A percentile compares a stretch with the other conserved stretches of the same genome.
Conservation (phyloP, 768 basidiomycete genomes). For the Calocybe gangraenosa region DNA sequence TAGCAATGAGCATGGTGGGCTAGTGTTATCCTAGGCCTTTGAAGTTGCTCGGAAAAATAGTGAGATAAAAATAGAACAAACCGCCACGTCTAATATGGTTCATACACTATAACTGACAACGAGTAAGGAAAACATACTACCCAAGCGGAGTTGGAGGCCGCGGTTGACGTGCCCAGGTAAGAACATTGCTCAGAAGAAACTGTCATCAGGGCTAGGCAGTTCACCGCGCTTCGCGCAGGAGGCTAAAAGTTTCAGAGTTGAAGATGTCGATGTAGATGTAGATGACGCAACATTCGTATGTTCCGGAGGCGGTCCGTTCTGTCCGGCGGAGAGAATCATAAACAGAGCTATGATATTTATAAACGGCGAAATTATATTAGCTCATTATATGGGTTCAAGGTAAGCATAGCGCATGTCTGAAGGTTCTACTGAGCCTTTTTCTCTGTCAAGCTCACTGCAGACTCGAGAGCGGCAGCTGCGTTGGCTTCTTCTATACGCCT, state of each 20-base stretch:
- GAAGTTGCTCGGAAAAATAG: constrained; percentile 14
- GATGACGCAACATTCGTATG: no score
- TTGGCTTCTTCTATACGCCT: constrained; percentile 31
- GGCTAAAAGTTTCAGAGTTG: no score
- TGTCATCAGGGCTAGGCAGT: no score
- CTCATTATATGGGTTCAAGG: not conserved
- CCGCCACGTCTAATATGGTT: constrained; percentile 1
- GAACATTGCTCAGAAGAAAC: no score
- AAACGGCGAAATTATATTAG: not conserved
- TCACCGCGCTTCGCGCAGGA: no score
- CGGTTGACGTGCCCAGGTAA: no score
- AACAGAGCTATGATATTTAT: no score
- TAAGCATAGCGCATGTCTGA: not conserved
- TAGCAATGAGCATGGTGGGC: not conserved
- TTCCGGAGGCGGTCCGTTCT: no score
- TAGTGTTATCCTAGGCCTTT: not conserved
- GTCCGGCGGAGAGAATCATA: no score
- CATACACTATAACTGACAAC: not conserved
- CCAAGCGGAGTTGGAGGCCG: no score
- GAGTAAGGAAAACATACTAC: no score
- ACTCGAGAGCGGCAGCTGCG: constrained; percentile 4
- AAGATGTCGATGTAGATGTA: no score
- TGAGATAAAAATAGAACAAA: constrained; percentile 8
- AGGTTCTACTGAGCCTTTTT: constrained; percentile 20
- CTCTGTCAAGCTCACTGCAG: constrained; percentile 10